Base-by-base conservation (phyloP, 176 grass and related monocot genomes). In the Zea luxurians region DNA sequence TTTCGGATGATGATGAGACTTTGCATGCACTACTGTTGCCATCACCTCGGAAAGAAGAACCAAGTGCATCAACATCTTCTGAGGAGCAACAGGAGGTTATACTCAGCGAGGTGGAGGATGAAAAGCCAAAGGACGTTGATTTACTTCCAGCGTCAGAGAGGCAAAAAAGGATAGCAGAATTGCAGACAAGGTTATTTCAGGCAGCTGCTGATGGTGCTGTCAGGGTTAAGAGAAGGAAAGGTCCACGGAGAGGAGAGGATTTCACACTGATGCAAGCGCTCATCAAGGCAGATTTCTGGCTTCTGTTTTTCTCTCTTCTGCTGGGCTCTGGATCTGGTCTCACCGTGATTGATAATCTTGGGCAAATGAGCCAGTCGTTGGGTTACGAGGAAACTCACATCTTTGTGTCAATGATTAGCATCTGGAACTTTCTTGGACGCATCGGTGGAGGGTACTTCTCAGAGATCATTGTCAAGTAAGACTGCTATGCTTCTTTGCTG, bases 401-500 rank as follows among this genome's bases (percentile, higher is more conserved):
- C 78, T 97, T 93, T 64, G 93, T 97, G 17, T 97, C 93, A 3
- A 89, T 93, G 91, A 97, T 97, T 80, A 97, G 93, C 74, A 93
- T 97, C 59, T 97, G 93, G 91, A 97, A 97, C 59, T 97, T 97
- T 74, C 88, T 97, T 66, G 93, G 93, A n/a, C 90, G 93, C 35
- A 70, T 97, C 71, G 91, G 81, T 60, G 93, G 90, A 60, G 93
- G 93, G 15, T 97, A 89, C 59, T 90, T 97, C 40, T 97, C 93
- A 68, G 93, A 97, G 83, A 83, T 97, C 75, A 87, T 97, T 80
- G 75, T 90, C 65, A 97, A 90, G 93, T 97, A 93, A 86, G 87
- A 47, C 40, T 77, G 3, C 52, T 40, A 12, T 64, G 74, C 48
- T 50, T 65, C n/a, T 80, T 88, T 80, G 16, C 16, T 80, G 38